These are phyloP conservation scores for Agaricus blazei DNA, from an alignment of 768 basidiomycete species.

Conservation along the genomic window DNA sequence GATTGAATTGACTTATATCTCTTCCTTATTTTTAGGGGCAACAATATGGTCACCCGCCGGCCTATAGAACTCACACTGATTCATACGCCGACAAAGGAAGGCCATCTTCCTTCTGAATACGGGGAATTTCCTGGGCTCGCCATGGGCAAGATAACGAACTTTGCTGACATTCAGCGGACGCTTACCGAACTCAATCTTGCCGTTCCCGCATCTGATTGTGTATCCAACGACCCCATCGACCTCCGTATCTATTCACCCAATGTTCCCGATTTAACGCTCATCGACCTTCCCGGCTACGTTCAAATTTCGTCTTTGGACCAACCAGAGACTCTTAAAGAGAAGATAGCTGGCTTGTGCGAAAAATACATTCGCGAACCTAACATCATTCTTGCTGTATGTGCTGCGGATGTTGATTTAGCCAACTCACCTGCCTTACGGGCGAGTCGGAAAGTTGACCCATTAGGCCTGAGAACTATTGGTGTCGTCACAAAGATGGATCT, in stretches of 20 bases:
- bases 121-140: slow-evolving; percentile 93
- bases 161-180: slow-evolving; percentile 86
- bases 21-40: slow-evolving; percentile 54
- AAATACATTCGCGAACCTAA: slow-evolving; percentile 99
- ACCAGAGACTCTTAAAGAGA: slow-evolving; percentile 90
- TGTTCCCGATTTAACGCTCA: slow-evolving; percentile 95
- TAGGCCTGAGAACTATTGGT: slow-evolving; percentile 93
- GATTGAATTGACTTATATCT: slow-evolving; percentile 1
- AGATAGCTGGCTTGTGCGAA: slow-evolving; percentile 85
- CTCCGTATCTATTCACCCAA: slow-evolving; percentile 93
- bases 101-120: slow-evolving; percentile 65
- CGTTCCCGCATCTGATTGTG: slow-evolving; percentile 83
- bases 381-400: slow-evolving; percentile 97
- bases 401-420: slow-evolving; percentile 97
- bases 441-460: slow-evolving; percentile 88
- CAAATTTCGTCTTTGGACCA: slow-evolving; percentile 95
- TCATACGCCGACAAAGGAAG: slow-evolving; percentile 69
- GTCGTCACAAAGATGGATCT: slow-evolving; percentile 99
- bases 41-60: slow-evolving; percentile 98
- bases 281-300: slow-evolving; percentile 96
- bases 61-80: slow-evolving; percentile 97
- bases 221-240: slow-evolving; percentile 94
- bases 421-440: slow-evolving; percentile 95
- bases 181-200: slow-evolving; percentile 94
- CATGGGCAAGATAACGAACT: slow-evolving; percentile 85